Percentiles rank a stretch among this genome's conserved stretches.
Evolutionary conservation across 352 stramenopile species (phyloP).

Genomic region (Globisporangium echinulatum): DNA sequence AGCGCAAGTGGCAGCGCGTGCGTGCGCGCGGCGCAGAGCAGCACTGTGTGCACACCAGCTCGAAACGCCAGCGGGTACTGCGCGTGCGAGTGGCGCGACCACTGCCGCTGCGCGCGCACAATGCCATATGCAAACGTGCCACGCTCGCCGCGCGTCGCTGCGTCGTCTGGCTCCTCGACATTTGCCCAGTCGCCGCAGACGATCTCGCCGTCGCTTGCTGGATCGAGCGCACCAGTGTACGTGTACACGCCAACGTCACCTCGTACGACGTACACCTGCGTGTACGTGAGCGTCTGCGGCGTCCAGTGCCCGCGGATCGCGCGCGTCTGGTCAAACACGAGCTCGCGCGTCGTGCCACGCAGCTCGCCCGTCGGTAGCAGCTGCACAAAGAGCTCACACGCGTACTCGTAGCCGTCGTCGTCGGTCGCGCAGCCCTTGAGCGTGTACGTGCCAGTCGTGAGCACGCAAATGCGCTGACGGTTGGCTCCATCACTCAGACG

Average conservation of each 20-base stretch:
- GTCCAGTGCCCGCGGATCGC: constrained; percentile 37
- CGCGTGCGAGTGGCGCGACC: constrained; percentile 36
- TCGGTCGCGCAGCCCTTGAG: constrained; percentile 59
- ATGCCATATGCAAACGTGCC: constrained; percentile 57
- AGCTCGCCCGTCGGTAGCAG: constrained; percentile 31
- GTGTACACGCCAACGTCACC: constrained; percentile 47
- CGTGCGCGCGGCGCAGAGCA: constrained; percentile 39
- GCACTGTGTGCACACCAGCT: constrained; percentile 21
- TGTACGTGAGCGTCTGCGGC: constrained; percentile 25
- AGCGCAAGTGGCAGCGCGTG: constrained; percentile 36
- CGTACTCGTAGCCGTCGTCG: constrained; percentile 68
- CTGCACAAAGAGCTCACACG: constrained; percentile 43
- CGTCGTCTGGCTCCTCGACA: constrained; percentile 20
- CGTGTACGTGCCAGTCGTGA: constrained; percentile 50
- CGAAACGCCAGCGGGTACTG: constrained; percentile 42
- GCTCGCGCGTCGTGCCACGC: constrained; percentile 35
- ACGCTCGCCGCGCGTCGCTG: constrained; percentile 30
- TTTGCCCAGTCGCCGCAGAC: constrained; percentile 48
- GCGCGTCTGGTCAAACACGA: constrained; percentile 47
- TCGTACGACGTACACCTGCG: constrained; percentile 58
- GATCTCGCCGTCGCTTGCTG: constrained; percentile 24
- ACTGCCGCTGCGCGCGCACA: constrained; percentile 27
- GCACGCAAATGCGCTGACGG: constrained; percentile 17
- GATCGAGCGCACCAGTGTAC: constrained; percentile 32
- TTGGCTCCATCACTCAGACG: constrained; percentile 3